A percentile compares a stretch with the other conserved stretches of the same genome.
Evolutionary conservation across 495 filamentous ascomycete species (phyloP).

Genomic region (Penicillium fimorum): DNA sequence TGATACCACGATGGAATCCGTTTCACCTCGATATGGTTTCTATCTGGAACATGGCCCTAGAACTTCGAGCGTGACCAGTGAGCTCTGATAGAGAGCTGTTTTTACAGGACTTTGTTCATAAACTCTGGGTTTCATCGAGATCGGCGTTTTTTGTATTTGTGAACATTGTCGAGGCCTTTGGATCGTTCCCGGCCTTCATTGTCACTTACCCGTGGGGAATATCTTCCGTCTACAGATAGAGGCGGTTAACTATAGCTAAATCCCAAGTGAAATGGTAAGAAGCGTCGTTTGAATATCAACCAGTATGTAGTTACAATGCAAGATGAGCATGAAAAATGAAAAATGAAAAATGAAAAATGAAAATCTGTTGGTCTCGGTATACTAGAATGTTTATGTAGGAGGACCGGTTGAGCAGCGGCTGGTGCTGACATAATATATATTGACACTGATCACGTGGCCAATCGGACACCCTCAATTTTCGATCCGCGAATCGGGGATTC

Average conservation of each 20-base stretch:
- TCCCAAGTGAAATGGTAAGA: neutral
- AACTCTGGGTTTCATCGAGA: neutral
- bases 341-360: too few species aligned
- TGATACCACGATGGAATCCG: neutral
- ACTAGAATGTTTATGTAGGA: neutral
- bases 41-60: neutral
- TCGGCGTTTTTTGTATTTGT: neutral
- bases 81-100: neutral
- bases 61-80: neutral
- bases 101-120: neutral
- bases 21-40: neutral
- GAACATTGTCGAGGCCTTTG: neutral
- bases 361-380: neutral
- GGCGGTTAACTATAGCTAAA: neutral
- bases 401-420: too few species aligned
- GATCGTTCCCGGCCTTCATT: neutral
- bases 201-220: neutral
- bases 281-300: neutral
- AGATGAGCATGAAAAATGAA: too few species aligned
- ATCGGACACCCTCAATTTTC: slow-evolving; percentile 39
- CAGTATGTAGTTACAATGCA: neutral
- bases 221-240: neutral
- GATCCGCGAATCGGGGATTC: slow-evolving; percentile 20
- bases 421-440: slow-evolving; percentile 7
- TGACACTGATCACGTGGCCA: slow-evolving; percentile 22